Evolutionary conservation across 2,329 filamentous ascomycete species (phyloP).

Genomic region (Venturia effusa): DNA sequence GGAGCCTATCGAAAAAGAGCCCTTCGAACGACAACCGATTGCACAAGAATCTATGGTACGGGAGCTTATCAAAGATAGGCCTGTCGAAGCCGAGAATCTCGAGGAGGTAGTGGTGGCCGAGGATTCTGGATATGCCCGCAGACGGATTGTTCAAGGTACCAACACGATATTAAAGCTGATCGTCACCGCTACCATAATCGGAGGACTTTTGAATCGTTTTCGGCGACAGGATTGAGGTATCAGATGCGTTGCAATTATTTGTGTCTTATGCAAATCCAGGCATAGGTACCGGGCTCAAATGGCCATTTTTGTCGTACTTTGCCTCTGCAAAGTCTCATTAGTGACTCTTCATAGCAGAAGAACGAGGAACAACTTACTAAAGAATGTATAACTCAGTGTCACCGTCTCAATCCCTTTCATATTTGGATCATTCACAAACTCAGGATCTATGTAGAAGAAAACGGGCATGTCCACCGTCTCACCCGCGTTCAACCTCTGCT

Average conservation of each 20-base stretch:
- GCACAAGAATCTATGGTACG: too few species aligned
- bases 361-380: slow-evolving; percentile 55
- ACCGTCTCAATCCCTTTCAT: slow-evolving; percentile 95
- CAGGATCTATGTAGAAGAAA: slow-evolving; percentile 97
- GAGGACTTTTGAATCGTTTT: too few species aligned
- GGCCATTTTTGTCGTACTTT: slow-evolving; percentile 71
- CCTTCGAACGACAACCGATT: too few species aligned
- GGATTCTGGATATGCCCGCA: too few species aligned
- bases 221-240: neutral
- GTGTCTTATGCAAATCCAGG: slow-evolving; percentile 6
- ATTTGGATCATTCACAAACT: slow-evolving; percentile 80
- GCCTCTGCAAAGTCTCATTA: slow-evolving; percentile 47
- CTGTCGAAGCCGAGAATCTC: too few species aligned
- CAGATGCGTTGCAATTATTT: neutral
- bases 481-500: slow-evolving; percentile 81
- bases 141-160: too few species aligned
- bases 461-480: slow-evolving; percentile 99
- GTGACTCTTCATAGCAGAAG: slow-evolving; percentile 13
- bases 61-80: too few species aligned
- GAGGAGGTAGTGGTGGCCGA: too few species aligned
- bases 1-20: too few species aligned
- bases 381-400: slow-evolving; percentile 94
- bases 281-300: slow-evolving; percentile 47
- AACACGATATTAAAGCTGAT: too few species aligned
- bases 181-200: too few species aligned